Conservation (phyloP, 2,329 filamentous ascomycete species). For the Cryphonectria carpinicola region DNA sequence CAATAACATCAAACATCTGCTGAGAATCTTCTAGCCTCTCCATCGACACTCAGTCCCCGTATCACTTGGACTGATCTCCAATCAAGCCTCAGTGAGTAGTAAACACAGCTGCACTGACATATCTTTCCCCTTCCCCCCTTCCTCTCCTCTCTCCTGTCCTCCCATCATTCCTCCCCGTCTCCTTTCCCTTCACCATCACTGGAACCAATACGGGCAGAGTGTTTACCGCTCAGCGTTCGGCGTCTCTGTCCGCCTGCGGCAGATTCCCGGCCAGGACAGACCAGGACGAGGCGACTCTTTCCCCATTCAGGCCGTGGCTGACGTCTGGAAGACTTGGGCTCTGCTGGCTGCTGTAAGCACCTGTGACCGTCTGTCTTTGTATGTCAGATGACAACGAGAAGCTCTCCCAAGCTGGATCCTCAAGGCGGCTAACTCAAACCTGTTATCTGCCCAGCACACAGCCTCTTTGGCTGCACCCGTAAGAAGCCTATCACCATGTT, state of each 20-base stretch:
- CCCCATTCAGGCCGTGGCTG: neutral
- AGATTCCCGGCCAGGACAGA: neutral
- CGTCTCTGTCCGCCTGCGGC: neutral
- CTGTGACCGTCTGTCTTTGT: neutral
- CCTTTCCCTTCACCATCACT: neutral
- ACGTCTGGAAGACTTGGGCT: neutral
- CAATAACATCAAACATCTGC: neutral
- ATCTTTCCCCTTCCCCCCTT: neutral
- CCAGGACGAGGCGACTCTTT: neutral
- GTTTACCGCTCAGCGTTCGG: neutral
- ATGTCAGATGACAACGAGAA: neutral
- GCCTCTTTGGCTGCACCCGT: neutral
- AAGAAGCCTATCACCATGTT: neutral
- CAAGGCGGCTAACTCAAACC: neutral
- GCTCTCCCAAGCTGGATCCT: neutral
- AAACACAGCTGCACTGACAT: neutral
- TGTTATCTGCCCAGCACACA: neutral
- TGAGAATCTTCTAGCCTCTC: neutral
- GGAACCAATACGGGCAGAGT: neutral
- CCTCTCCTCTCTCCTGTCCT: neutral
- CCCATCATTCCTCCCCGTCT: neutral
- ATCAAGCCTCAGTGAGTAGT: constrained; percentile 4
- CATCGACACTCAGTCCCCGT: neutral
- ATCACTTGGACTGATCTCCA: neutral
- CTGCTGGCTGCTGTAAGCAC: neutral